Evolutionary conservation across 2,329 filamentous ascomycete genomes (phyloP), one percentile per base, ranked within the genome.

Genomic region (Blastomyces percursus): DNA sequence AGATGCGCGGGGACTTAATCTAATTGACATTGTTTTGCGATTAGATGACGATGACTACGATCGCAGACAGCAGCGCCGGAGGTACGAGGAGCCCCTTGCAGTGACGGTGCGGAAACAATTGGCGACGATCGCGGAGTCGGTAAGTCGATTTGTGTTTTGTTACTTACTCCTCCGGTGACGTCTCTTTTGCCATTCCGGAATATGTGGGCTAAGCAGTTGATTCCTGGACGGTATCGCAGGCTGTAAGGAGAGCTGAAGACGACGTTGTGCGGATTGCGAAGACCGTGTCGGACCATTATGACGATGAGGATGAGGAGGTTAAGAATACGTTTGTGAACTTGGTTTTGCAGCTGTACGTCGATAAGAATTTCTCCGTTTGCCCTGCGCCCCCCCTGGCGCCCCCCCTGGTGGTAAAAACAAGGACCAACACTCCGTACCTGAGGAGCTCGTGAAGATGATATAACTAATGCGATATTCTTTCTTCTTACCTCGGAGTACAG

Each of bases 261-360:
- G 90, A 94, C 72, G 85, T 91, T 46, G 81, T 83, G 63, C 81
- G 82, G 59, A 87, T 95, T 69, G 90, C 89, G 40, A 89, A 87
- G 69, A 83, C 87, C 58, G 84, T 96, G 19, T 82, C 87, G 40
- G 90, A 96, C 54, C 88, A 95, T 75, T 89, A 88, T 72, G 91
- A 95, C n/a, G 89, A 95, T 71, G 91, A 95, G 24, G 89, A 95
- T 71, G 85, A 87, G 68, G 88, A 91, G 68, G 78, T 96, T 61
- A 86, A 86, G 67, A 82, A 81, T 40, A 85, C 82, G 59, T 95
- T 96, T 73, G 80, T 89, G 67, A 84, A 87, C 63, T 82, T 96
- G 38, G 80, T 86, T 8, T 78, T 92, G 63, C 89, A 93, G 75
- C 81, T 97, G 82, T 85, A 75, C 67, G 82, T 70, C 62, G 61